phyloP scores from a whole-genome alignment of 805 yeast genomes.

The Hanseniaspora thailandica region DNA sequence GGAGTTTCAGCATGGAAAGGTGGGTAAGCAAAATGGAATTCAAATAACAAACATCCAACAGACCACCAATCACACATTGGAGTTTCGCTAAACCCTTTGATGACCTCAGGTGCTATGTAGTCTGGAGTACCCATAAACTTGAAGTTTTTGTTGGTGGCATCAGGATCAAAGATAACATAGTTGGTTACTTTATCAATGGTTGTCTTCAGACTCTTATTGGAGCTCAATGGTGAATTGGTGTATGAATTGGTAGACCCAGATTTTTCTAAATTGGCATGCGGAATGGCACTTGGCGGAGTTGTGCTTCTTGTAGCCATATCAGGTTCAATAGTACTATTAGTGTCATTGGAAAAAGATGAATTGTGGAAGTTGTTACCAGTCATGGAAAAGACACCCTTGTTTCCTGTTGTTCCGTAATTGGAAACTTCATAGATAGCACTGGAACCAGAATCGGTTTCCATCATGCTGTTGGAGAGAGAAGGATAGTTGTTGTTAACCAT shows the following conservation, averaged over 20 bases:
- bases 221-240: background rate
- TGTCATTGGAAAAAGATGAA: background rate
- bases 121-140: conserved; percentile 95
- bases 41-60: conserved; percentile 88
- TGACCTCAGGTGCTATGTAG: conserved; percentile 92
- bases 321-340: background rate
- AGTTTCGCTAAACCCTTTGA: conserved; percentile 69
- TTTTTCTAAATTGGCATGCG: conserved; percentile 16
- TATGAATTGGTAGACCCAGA: conserved; percentile 31
- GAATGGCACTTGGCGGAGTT: conserved; percentile 9
- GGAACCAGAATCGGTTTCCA: background rate
- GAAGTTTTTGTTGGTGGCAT: conserved; percentile 38
- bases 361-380: background rate
- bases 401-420: background rate
- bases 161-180: conserved; percentile 67
- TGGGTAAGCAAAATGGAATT: conserved; percentile 82
- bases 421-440: conserved; percentile 4
- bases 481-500: background rate
- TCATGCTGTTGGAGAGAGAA: background rate
- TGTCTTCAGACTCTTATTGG: background rate
- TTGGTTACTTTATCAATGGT: conserved; percentile 23
- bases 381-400: background rate
- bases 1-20: conserved; percentile 84
- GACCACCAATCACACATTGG: conserved; percentile 84
- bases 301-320: conserved; percentile 12